Evolutionary conservation across 106 monocot species (phyloP).

Genomic region (Allium cepa): DNA sequence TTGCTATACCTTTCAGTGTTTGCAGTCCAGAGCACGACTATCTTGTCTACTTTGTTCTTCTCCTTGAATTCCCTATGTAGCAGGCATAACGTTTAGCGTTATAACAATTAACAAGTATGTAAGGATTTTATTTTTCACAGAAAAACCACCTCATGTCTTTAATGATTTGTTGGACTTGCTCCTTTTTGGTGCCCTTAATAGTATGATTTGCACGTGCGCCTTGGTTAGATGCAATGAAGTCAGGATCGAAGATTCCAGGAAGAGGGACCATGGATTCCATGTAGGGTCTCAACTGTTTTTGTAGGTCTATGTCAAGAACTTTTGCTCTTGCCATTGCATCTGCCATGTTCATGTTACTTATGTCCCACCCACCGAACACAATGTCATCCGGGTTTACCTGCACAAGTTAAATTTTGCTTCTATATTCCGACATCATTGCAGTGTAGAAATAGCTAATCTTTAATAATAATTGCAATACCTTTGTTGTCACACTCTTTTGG

Average conservation of each 20-base stretch:
- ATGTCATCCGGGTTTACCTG: constrained; percentile 93
- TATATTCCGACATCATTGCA: no score
- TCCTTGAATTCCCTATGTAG: constrained; percentile 85
- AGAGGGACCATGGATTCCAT: constrained; percentile 94
- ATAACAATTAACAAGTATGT: background rate
- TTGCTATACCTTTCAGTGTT: constrained; percentile 96
- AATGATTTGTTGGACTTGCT: constrained; percentile 77
- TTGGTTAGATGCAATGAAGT: constrained; percentile 97
- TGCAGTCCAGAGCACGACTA: constrained; percentile 96
- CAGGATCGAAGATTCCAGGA: constrained; percentile 82
- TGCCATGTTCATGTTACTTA: constrained; percentile 86
- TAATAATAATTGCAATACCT: no score
- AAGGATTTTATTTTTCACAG: background rate
- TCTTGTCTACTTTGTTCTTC: constrained; percentile 81
- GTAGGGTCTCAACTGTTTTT: constrained; percentile 96
- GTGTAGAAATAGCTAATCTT: no score
- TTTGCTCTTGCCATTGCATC: constrained; percentile 93
- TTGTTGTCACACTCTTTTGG: no score
- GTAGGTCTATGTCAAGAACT: constrained; percentile 93
- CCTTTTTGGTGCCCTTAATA: constrained; percentile 80
- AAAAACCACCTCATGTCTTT: constrained; percentile 74
- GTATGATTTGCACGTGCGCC: constrained; percentile 77
- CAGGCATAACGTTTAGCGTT: no score
- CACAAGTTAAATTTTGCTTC: background rate
- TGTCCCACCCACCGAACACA: constrained; percentile 97